phyloP scores from a whole-genome alignment of 306 rosid species.

The Prunus mira region DNA sequence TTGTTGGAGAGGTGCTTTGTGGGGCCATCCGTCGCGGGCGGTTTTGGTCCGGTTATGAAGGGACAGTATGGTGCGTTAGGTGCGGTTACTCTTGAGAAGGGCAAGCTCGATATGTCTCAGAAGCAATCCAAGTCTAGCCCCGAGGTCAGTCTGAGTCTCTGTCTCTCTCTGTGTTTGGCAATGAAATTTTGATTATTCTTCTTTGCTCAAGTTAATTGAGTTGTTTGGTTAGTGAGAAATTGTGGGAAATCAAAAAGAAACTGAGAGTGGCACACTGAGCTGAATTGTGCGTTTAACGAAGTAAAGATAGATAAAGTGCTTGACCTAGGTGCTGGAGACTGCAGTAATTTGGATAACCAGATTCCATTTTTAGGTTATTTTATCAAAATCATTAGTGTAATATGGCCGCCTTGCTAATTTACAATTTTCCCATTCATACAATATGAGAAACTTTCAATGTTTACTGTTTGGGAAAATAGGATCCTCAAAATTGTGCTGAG shows the following conservation, averaged over 20 bases:
- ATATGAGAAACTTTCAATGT: neutral
- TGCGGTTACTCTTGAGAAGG: conserved; percentile 82
- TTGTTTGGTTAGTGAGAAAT: neutral
- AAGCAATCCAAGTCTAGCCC: conserved; percentile 70
- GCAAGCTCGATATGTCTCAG: conserved; percentile 71
- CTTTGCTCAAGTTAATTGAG: neutral
- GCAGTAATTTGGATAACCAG: neutral
- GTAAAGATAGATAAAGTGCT: neutral
- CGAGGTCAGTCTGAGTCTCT: conserved; percentile 43
- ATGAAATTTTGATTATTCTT: neutral
- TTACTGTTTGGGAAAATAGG: neutral
- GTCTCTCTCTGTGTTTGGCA: neutral
- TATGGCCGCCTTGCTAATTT: neutral
- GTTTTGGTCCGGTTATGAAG: conserved; percentile 60
- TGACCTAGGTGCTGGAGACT: neutral
- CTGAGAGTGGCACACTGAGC: neutral
- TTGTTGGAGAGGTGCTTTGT: conserved; percentile 61
- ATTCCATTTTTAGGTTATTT: neutral
- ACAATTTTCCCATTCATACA: neutral
- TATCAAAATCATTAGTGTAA: neutral
- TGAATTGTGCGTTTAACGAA: neutral
- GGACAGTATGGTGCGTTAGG: conserved; percentile 70
- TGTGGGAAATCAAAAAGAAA: neutral
- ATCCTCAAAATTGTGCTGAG: neutral
- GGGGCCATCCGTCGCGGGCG: conserved; percentile 31